Conservation (phyloP, 257 asterid species). For the Petunia secreta region DNA sequence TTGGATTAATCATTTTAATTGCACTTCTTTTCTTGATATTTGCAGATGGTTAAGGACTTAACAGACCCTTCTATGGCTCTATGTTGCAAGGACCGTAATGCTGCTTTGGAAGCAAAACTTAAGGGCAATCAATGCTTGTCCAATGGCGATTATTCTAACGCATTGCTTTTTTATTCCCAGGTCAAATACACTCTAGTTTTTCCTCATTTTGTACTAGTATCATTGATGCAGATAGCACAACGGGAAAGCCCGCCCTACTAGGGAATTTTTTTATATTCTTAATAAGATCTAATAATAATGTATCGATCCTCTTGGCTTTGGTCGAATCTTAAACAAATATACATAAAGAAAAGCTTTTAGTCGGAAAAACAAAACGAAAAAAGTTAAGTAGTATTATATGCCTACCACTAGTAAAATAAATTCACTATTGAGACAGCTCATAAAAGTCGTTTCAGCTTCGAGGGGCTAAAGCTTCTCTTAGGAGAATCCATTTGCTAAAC, state of each 20-base stretch:
- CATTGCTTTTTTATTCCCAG: slow-evolving; percentile 78
- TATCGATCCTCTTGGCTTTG: neutral
- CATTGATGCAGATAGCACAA: neutral
- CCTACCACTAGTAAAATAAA: neutral
- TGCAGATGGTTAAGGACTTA: slow-evolving; percentile 75
- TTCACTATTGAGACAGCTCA: neutral
- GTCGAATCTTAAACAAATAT: neutral
- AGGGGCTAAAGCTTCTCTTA: neutral
- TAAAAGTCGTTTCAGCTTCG: slow-evolving; percentile 8
- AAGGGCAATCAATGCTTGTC: slow-evolving; percentile 79
- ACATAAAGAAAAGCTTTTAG: too few relatives aligned
- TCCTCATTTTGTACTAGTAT: neutral
- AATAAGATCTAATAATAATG: neutral
- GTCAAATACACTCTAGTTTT: slow-evolving; percentile 30
- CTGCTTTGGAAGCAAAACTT: slow-evolving; percentile 71
- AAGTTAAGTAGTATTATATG: neutral
- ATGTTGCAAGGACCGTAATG: slow-evolving; percentile 69
- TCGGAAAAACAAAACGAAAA: neutral
- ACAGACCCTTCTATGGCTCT: slow-evolving; percentile 65
- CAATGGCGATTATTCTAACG: slow-evolving; percentile 64
- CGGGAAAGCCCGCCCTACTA: neutral
- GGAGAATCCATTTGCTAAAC: neutral
- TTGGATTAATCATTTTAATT: slow-evolving; percentile 2
- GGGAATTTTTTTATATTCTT: neutral
- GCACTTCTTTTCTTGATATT: neutral